Conservation (phyloP, 192 early-diverging fungal species). For the Podila clonocystis region DNA sequence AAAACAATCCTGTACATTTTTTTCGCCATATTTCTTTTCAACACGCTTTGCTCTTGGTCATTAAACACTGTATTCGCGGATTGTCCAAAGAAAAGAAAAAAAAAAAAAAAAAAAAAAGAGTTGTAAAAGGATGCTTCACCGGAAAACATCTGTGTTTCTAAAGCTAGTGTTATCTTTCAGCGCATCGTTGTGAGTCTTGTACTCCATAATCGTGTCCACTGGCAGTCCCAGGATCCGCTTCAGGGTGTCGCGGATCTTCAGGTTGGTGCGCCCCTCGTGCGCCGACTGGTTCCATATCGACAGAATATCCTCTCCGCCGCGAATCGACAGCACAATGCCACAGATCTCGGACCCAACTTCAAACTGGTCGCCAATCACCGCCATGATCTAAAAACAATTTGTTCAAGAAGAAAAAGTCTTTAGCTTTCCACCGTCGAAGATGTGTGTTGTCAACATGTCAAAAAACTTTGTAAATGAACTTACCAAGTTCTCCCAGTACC, state of each 20-base stretch:
- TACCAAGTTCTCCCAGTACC: slow-evolving; percentile 93
- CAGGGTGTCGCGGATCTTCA: slow-evolving; percentile 89
- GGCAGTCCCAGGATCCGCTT: slow-evolving; percentile 87
- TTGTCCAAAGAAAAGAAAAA: neutral
- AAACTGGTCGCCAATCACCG: slow-evolving; percentile 92
- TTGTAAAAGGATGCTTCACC: slow-evolving; percentile 31
- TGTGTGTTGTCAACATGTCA: too few species aligned
- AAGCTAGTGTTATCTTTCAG: slow-evolving; percentile 89
- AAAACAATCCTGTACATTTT: neutral
- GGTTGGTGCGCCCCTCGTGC: slow-evolving; percentile 81
- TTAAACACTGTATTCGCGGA: too few species aligned
- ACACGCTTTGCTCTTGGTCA: neutral
- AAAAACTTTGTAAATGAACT: neutral
- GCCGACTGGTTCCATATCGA: slow-evolving; percentile 95
- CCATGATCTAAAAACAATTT: slow-evolving; percentile 65
- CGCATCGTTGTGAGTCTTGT: slow-evolving; percentile 92
- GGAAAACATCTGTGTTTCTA: slow-evolving; percentile 82
- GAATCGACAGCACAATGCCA: slow-evolving; percentile 92
- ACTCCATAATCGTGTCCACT: slow-evolving; percentile 88
- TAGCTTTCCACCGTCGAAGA: too few species aligned
- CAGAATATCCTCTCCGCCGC: slow-evolving; percentile 93
- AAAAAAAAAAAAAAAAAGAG: slow-evolving; percentile 6
- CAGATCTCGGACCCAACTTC: slow-evolving; percentile 90
- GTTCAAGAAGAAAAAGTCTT: too few species aligned
- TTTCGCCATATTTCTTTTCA: neutral